phyloP scores from a whole-genome alignment of 2,329 filamentous ascomycete genomes.

The Aspergillus brasiliensis region DNA sequence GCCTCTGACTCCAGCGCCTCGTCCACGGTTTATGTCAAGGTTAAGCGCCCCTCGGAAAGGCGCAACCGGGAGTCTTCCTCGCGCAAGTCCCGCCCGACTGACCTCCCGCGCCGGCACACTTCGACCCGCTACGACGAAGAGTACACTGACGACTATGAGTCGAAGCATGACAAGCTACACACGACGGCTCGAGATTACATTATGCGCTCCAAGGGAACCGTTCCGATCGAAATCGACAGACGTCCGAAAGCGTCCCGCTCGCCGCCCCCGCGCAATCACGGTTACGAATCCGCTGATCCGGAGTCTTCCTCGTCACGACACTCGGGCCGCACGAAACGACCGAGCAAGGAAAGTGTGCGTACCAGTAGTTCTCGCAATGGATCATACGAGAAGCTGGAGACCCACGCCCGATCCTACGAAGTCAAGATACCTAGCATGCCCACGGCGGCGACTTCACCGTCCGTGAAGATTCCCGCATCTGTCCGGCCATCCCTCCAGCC shows the following conservation, averaged over 20 bases:
- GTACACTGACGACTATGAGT: constrained; percentile 28
- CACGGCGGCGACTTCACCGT: constrained; percentile 36
- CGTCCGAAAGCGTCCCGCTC: constrained; percentile 37
- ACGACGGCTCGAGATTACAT: constrained; percentile 43
- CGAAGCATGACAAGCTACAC: constrained; percentile 38
- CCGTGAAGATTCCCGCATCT: constrained; percentile 30
- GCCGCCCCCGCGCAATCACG: constrained; percentile 33
- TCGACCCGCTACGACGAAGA: constrained; percentile 29
- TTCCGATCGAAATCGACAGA: constrained; percentile 24
- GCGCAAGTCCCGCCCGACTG: constrained; percentile 23
- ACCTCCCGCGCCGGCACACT: constrained; percentile 25
- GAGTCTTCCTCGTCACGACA: constrained; percentile 35
- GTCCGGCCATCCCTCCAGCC: constrained; percentile 34
- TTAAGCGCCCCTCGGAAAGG: constrained; percentile 26
- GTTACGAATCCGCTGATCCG: constrained; percentile 34
- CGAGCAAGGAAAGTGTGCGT: constrained; percentile 25
- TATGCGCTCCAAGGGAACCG: constrained; percentile 31
- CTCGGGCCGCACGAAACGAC: constrained; percentile 33
- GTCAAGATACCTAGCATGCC: constrained; percentile 39
- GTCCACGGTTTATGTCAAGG: constrained; percentile 19
- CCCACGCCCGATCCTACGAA: constrained; percentile 24
- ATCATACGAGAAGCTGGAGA: constrained; percentile 35
- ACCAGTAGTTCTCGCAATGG: constrained; percentile 34
- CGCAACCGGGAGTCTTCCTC: constrained; percentile 26
- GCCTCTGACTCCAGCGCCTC: constrained; percentile 37